Conservation (phyloP, 805 yeast species). For the Peterozyma toletana region DNA sequence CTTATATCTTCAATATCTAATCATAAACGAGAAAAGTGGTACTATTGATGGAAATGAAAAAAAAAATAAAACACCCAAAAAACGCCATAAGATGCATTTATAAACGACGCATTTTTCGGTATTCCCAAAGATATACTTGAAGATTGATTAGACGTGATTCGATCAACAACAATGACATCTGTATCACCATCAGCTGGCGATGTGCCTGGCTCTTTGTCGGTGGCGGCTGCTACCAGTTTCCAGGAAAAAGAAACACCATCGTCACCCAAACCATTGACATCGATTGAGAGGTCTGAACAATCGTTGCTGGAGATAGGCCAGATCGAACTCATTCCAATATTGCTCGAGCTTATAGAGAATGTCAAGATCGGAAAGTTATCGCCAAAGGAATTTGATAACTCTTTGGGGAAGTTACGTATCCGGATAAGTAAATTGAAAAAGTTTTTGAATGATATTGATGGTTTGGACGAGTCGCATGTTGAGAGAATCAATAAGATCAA, state of each 20-base stretch:
- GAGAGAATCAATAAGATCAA: slow-evolving; percentile 25
- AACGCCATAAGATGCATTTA: not conserved
- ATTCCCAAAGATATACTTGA: not conserved
- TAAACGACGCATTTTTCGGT: not conserved
- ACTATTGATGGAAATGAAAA: no score
- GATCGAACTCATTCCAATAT: slow-evolving; percentile 30
- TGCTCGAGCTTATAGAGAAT: slow-evolving; percentile 31
- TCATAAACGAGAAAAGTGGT: no score
- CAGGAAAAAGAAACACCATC: not conserved
- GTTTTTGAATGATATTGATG: slow-evolving; percentile 33
- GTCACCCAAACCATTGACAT: not conserved
- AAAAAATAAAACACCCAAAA: no score
- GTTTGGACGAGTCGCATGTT: slow-evolving; percentile 34
- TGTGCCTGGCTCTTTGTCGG: not conserved
- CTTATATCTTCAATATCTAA: no score
- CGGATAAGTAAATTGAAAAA: slow-evolving; percentile 28
- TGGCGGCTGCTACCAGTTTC: not conserved
- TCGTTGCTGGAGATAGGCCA: slow-evolving; percentile 23
- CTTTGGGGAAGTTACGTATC: slow-evolving; percentile 37
- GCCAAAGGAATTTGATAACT: slow-evolving; percentile 36
- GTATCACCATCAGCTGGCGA: slow-evolving; percentile 1
- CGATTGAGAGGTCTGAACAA: slow-evolving; percentile 8
- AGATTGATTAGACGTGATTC: not conserved
- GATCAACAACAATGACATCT: not conserved
- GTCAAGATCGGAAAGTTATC: slow-evolving; percentile 29